Conservation (phyloP, 2,329 filamentous ascomycete genomes). For the Huntiella savannae region DNA sequence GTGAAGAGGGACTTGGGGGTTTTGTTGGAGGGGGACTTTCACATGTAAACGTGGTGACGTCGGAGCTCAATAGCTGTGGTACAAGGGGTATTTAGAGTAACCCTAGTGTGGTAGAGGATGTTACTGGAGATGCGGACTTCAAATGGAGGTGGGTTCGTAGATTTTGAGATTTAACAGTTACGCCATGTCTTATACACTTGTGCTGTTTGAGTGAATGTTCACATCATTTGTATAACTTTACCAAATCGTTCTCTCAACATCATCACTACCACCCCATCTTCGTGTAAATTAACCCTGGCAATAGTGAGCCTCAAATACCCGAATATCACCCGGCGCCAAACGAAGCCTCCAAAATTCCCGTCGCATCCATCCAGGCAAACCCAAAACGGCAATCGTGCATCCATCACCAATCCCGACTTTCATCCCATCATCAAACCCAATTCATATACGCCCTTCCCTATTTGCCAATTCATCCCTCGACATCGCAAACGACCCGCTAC, state of each 20-base stretch:
- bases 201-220: no score
- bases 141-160: no score
- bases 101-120: no score
- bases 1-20: background rate
- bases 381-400: background rate
- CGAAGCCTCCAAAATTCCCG: background rate
- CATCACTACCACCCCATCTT: no score
- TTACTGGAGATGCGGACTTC: no score
- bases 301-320: background rate
- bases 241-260: no score
- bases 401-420: background rate
- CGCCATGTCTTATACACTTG: no score
- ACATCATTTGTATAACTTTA: no score
- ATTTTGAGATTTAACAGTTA: no score
- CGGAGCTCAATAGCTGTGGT: no score
- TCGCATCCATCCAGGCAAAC: background rate
- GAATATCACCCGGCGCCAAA: constrained; percentile 10
- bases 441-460: background rate
- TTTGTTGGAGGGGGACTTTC: background rate
- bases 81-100: no score
- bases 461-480: background rate
- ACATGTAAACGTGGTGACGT: background rate
- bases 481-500: background rate
- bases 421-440: background rate
- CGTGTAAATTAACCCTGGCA: no score